Percentiles rank a stretch among this genome's conserved stretches.
phyloP scores from a whole-genome alignment of 2,329 filamentous ascomycete species.

The Myriangium duriaei region DNA sequence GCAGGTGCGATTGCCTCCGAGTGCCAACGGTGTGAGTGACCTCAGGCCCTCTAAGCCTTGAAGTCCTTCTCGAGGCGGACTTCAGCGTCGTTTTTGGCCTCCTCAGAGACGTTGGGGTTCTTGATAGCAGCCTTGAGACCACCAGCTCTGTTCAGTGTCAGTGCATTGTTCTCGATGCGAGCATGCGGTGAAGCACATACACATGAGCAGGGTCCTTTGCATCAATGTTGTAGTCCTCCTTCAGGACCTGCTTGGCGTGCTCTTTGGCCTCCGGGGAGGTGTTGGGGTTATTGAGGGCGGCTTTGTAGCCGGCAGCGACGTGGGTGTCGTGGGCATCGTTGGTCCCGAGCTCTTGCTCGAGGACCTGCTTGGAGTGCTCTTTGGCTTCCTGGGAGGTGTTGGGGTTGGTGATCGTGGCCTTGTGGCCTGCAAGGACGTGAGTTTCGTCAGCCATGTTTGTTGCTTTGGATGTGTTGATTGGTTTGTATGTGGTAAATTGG shows the following conservation, averaged over 20 bases:
- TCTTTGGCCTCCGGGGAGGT: constrained; percentile 44
- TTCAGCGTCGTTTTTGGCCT: constrained; percentile 44
- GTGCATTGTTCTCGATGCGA: background rate
- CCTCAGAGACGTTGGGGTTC: constrained; percentile 45
- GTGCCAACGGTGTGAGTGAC: too few species aligned
- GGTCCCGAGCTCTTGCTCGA: constrained; percentile 37
- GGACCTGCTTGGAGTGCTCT: constrained; percentile 40
- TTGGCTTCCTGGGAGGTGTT: constrained; percentile 43
- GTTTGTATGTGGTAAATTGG: background rate
- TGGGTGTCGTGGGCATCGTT: constrained; percentile 23
- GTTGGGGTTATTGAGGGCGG: constrained; percentile 21
- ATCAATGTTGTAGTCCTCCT: constrained; percentile 33
- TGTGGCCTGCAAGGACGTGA: constrained; percentile 34
- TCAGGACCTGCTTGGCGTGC: constrained; percentile 40
- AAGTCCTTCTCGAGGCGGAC: constrained; percentile 32
- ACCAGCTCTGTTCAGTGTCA: constrained; percentile 10
- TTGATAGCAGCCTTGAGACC: constrained; percentile 33
- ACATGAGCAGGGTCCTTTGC: constrained; percentile 44
- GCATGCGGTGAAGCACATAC: constrained; percentile 23
- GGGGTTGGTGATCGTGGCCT: constrained; percentile 20
- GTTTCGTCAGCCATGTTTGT: background rate
- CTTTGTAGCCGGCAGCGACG: constrained; percentile 41
- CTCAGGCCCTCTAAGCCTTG: constrained; percentile 8
- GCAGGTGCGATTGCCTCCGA: too few species aligned
- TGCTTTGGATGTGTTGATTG: background rate